Conservation (phyloP, 2,329 filamentous ascomycete genomes). For the Bipolaris cookei region DNA sequence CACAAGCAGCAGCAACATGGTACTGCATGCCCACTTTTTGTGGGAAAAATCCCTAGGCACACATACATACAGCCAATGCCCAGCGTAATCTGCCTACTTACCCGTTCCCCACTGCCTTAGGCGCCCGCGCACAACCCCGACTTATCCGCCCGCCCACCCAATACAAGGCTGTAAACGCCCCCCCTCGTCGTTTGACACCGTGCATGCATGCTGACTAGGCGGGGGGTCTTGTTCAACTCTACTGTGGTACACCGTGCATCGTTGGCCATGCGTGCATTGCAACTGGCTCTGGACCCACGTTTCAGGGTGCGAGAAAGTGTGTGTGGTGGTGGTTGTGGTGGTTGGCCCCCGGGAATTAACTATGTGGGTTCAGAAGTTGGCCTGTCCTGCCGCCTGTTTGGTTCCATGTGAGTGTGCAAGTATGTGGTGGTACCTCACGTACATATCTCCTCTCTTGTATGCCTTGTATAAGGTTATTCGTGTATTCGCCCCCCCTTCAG, state of each 20-base stretch:
- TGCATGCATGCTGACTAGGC: not conserved
- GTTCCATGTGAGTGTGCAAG: not conserved
- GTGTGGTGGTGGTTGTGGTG: too few species aligned
- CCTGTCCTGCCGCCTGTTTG: too few species aligned
- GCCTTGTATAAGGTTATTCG: not conserved
- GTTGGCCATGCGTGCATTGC: not conserved
- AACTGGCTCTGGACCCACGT: not conserved
- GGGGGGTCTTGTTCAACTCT: not conserved
- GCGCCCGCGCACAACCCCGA: not conserved
- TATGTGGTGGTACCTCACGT: too few species aligned
- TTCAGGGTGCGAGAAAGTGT: too few species aligned
- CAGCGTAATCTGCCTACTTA: too few species aligned
- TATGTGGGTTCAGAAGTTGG: too few species aligned
- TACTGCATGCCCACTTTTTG: too few species aligned
- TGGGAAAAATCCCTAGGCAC: too few species aligned
- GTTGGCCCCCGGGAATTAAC: too few species aligned
- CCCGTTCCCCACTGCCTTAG: not conserved
- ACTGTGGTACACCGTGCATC: not conserved
- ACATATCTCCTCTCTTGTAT: too few species aligned
- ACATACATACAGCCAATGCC: too few species aligned
- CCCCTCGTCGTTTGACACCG: not conserved
- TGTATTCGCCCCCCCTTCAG: not conserved
- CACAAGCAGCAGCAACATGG: too few species aligned
- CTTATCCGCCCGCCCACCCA: not conserved
- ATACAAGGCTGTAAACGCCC: not conserved